These are phyloP conservation scores for Sporodiniella umbellata DNA, from an alignment of 371 early-diverging fungal species.

Conservation along the genomic window DNA sequence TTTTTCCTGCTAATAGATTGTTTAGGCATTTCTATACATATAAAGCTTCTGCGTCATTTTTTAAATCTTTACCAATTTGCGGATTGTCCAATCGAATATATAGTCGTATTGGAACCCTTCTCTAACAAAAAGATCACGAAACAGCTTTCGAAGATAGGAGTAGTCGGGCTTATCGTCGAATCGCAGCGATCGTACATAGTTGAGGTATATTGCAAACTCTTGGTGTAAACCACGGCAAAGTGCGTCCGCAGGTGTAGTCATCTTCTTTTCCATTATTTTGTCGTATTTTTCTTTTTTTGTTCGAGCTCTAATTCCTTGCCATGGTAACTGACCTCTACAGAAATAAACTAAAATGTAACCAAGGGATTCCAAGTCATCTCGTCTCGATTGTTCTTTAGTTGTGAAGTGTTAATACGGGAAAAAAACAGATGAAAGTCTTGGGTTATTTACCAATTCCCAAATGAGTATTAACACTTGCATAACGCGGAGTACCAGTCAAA, in stretches of 20 bases:
- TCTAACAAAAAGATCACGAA: constrained; percentile 93
- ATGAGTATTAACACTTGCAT: constrained; percentile 98
- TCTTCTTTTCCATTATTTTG: constrained; percentile 99
- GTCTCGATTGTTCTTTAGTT: constrained; percentile 98
- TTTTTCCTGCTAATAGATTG: constrained; percentile 23
- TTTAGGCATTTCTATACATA: neutral
- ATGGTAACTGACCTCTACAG: constrained; percentile 96
- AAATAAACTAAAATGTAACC: constrained; percentile 99
- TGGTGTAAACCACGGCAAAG: constrained; percentile 96
- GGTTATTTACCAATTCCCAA: constrained; percentile 88
- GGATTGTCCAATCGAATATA: constrained; percentile 96
- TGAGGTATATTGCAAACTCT: constrained; percentile 96
- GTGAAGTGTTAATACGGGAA: constrained; percentile 10
- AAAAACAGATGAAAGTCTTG: too few species aligned
- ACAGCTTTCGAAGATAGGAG: constrained; percentile 93
- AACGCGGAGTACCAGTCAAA: constrained; percentile 99
- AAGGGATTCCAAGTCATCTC: constrained; percentile 99
- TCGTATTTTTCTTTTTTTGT: constrained; percentile 99
- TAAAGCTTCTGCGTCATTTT: too few species aligned
- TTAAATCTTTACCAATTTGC: constrained; percentile 53
- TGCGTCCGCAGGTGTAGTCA: constrained; percentile 94
- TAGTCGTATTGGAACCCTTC: constrained; percentile 97
- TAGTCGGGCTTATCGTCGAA: constrained; percentile 99
- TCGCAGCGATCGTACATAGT: constrained; percentile 93
- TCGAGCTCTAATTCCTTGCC: constrained; percentile 98